These are phyloP conservation scores for Phyllosticta citribraziliensis DNA, from an alignment of 2,329 filamentous ascomycete species.

Conservation along the genomic window DNA sequence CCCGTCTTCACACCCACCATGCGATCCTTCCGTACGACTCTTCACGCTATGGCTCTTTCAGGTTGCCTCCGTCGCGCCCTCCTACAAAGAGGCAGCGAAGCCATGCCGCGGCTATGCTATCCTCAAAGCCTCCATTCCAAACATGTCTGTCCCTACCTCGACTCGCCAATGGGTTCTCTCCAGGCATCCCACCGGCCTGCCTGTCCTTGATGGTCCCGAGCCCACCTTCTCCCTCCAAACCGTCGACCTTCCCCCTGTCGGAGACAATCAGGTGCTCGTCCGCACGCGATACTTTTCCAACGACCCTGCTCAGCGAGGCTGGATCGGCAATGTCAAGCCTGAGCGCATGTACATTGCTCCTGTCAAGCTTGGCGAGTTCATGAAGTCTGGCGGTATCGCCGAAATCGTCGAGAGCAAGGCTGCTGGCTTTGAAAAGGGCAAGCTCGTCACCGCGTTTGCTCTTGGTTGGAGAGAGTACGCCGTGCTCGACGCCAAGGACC, in stretches of 20 bases:
- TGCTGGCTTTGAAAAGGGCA: conserved; percentile 45
- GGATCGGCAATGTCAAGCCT: background rate
- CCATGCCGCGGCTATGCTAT: too few relatives aligned
- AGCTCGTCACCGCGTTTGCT: conserved; percentile 43
- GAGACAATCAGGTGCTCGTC: conserved; percentile 35
- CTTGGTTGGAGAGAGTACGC: conserved; percentile 60
- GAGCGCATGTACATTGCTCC: conserved; percentile 55
- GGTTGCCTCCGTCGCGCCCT: background rate
- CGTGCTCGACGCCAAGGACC: conserved; percentile 34
- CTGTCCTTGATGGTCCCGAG: conserved; percentile 27
- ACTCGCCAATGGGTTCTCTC: conserved; percentile 36
- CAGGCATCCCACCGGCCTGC: conserved; percentile 29
- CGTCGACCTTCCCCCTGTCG: conserved; percentile 25
- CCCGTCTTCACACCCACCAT: background rate
- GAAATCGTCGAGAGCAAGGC: conserved; percentile 54
- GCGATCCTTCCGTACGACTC: too few relatives aligned
- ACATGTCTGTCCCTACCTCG: background rate
- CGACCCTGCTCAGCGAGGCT: conserved; percentile 42
- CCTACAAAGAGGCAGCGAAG: background rate
- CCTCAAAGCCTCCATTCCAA: background rate
- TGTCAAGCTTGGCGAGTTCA: conserved; percentile 56
- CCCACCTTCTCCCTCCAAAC: conserved; percentile 32
- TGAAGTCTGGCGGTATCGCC: conserved; percentile 54
- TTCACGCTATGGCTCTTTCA: too few relatives aligned
- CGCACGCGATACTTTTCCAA: conserved; percentile 41